A percentile compares a stretch with the other conserved stretches of the same genome.
Evolutionary conservation across 2,329 filamentous ascomycete species (phyloP).

Genomic region (Samsoniella hepiali): DNA sequence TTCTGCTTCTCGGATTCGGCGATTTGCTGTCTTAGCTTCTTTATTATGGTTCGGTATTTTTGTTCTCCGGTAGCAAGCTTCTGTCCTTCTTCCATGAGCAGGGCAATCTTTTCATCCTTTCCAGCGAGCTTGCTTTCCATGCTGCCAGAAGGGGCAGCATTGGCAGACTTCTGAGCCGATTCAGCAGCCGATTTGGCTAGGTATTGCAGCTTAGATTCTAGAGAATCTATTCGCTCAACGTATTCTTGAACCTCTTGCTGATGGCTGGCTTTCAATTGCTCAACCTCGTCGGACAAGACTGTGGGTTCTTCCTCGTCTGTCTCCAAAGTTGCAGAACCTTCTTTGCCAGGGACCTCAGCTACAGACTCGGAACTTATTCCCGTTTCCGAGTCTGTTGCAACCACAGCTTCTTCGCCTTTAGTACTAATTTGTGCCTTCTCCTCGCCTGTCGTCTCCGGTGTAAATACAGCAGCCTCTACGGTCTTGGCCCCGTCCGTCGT

Average conservation of each 20-base stretch:
- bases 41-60: slow-evolving; percentile 77
- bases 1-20: slow-evolving; percentile 63
- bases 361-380: neutral
- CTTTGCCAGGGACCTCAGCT: neutral
- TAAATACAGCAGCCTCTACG: neutral
- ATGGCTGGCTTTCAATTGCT: slow-evolving; percentile 39
- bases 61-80: slow-evolving; percentile 83
- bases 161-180: slow-evolving; percentile 65
- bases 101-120: slow-evolving; percentile 84
- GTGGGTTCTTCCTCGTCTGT: neutral
- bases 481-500: neutral
- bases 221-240: slow-evolving; percentile 83
- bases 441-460: neutral
- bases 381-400: neutral
- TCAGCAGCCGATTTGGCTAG: slow-evolving; percentile 77
- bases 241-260: slow-evolving; percentile 82
- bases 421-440: neutral
- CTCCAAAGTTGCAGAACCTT: neutral
- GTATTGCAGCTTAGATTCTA: slow-evolving; percentile 89
- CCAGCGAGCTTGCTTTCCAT: slow-evolving; percentile 77
- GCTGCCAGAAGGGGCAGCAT: slow-evolving; percentile 61
- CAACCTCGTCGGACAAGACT: slow-evolving; percentile 17
- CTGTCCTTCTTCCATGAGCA: slow-evolving; percentile 89
- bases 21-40: slow-evolving; percentile 69
- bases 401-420: neutral